Conservation (phyloP, 257 asterid species). For the Henckelia pumila region DNA sequence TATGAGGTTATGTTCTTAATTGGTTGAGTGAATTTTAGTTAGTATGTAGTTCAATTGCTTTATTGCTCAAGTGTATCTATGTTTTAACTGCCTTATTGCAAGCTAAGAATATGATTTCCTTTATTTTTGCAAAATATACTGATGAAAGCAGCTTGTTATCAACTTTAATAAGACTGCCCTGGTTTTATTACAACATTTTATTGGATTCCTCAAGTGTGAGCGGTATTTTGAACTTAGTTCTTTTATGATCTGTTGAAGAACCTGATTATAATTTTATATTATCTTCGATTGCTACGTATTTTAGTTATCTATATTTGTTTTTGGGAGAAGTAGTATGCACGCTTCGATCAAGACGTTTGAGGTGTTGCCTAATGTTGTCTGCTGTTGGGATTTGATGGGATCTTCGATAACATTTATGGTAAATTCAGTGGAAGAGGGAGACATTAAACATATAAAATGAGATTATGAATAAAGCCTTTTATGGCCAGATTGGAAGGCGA, state of each 20-base stretch:
- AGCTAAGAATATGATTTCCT: neutral
- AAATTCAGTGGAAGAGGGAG: neutral
- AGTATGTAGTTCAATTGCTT: slow-evolving; percentile 3
- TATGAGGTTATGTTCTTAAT: neutral
- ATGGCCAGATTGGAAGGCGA: neutral
- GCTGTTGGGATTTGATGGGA: neutral
- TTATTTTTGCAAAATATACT: neutral
- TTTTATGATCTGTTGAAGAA: neutral
- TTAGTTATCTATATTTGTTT: no score
- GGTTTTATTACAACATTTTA: neutral
- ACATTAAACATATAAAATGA: no score
- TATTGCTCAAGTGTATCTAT: no score
- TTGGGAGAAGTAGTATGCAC: neutral
- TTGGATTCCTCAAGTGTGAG: neutral
- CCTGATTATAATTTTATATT: neutral
- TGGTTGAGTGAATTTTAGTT: slow-evolving; percentile 21
- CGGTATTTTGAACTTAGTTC: neutral
- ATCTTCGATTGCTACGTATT: neutral
- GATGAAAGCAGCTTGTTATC: neutral
- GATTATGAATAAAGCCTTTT: neutral
- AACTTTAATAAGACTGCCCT: neutral
- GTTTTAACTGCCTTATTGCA: neutral
- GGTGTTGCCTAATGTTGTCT: neutral
- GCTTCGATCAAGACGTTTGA: neutral
- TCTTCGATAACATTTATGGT: no score